phyloP scores from a whole-genome alignment of 495 filamentous ascomycete species.

The Lepraria neglecta region DNA sequence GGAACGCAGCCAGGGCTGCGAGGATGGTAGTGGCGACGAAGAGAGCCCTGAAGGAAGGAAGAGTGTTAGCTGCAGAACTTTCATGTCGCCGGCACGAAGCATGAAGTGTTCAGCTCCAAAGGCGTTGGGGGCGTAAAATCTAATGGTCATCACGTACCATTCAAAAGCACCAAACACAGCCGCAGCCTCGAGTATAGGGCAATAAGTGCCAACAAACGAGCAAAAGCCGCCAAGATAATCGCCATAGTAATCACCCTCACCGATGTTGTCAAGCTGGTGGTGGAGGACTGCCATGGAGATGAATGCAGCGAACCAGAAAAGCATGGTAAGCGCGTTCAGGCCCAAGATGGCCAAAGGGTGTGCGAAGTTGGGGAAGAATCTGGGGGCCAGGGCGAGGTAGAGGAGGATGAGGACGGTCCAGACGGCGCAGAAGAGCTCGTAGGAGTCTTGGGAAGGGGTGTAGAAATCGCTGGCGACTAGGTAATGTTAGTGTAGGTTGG shows the following conservation, averaged over 20 bases:
- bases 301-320: conserved; percentile 86
- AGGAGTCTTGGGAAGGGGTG: conserved; percentile 52
- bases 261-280: conserved; percentile 23
- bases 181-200: conserved; percentile 46
- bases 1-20: conserved; percentile 34
- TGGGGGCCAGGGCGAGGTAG: conserved; percentile 59
- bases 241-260: too few species aligned
- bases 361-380: conserved; percentile 51
- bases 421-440: conserved; percentile 68
- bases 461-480: conserved; percentile 31
- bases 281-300: conserved; percentile 64
- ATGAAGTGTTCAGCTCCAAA: too few species aligned
- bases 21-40: conserved; percentile 46
- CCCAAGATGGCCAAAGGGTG: conserved; percentile 53
- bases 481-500: conserved; percentile 1
- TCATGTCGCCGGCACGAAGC: conserved; percentile 1
- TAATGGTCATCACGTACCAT: conserved; percentile 43
- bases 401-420: conserved; percentile 65
- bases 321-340: conserved; percentile 63
- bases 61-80: neutral
- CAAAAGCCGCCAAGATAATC: neutral
- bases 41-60: conserved; percentile 39
- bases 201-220: conserved; percentile 32
- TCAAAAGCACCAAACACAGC: conserved; percentile 53
- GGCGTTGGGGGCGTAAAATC: neutral